Evolutionary conservation across 768 basidiomycete species (phyloP), one percentile per base, ranked within the genome.

Genomic region (Jaapia argillacea): DNA sequence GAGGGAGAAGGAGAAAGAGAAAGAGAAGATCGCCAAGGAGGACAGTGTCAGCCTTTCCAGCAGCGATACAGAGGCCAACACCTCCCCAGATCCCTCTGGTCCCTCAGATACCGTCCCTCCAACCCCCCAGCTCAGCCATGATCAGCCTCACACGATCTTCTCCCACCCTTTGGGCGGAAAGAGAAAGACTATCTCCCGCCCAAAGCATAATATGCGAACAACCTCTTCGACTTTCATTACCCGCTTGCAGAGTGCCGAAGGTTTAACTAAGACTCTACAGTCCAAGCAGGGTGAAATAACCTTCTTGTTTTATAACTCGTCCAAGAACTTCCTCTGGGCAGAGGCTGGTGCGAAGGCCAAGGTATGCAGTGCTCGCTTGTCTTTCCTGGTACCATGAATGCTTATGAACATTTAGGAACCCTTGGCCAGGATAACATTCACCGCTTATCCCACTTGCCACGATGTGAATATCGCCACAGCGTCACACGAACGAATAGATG

Each of bases 141-240:
- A 70, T 35, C 62, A 57, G 48, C 66, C 68, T 1, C 75, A 75
- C 46, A 75, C 71, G 5, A 68, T 85, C 2, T 89, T 89, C 58
- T 76, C 78, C 2, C 68, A 65, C 10, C 64, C 74, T 4, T 45
- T 57, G 2, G 58, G 62, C 5, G 74, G 75, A 43, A 86, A 85
- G 70, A 83, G 81, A 65, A 77, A 80, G 48, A 56, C 65, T 5
- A 57, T 62, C 20, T 65, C 81, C 6, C 71, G 86, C 24, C 89
- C 91, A n/a, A 93, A 88, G 59, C 88, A 89, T 51, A 94, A 85
- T 54, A 81, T 96, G 51, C 74, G 85, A 43, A 89, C 89, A 0
- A 91, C 90, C 1, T 89, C 84, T 4, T 94, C 93, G 20, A 87
- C 87, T 2, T 97, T 97, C 61, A 85, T 97, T 49, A 84, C 87